Evolutionary conservation across 352 stramenopile species (phyloP).

Genomic region (Globisporangium spiculum): DNA sequence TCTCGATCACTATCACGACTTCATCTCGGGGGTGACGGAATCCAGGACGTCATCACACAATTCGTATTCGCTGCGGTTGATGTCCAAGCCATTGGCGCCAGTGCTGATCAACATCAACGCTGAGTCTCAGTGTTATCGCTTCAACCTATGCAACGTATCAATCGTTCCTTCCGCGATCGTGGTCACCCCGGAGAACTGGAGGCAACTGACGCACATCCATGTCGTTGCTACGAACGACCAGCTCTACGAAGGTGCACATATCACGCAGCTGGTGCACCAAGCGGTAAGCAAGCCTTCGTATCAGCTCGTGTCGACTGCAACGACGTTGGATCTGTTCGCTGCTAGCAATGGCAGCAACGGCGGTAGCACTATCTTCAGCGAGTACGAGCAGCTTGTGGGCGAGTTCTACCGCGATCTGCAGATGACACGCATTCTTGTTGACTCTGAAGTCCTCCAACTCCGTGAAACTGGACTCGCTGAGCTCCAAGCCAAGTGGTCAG

Average conservation of each 20-base stretch:
- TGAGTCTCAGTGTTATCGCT: slow-evolving; percentile 66
- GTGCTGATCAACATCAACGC: slow-evolving; percentile 51
- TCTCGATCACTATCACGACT: slow-evolving; percentile 72
- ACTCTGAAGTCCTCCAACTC: background rate
- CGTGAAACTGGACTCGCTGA: slow-evolving; percentile 24
- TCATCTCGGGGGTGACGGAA: slow-evolving; percentile 27
- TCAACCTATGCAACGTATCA: slow-evolving; percentile 67
- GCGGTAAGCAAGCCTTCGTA: slow-evolving; percentile 28
- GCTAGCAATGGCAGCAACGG: background rate
- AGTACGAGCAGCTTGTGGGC: slow-evolving; percentile 17
- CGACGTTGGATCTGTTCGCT: slow-evolving; percentile 16
- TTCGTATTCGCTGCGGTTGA: slow-evolving; percentile 47
- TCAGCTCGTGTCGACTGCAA: slow-evolving; percentile 28
- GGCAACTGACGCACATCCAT: slow-evolving; percentile 30
- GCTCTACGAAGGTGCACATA: slow-evolving; percentile 54
- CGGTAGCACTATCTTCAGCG: slow-evolving; percentile 6
- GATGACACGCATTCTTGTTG: slow-evolving; percentile 17
- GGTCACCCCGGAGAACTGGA: slow-evolving; percentile 50
- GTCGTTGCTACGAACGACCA: slow-evolving; percentile 55
- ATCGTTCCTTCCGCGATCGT: slow-evolving; percentile 32
- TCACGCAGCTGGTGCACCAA: slow-evolving; percentile 27
- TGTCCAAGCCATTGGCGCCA: slow-evolving; percentile 37
- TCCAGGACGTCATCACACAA: slow-evolving; percentile 37
- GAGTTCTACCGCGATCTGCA: slow-evolving; percentile 32
- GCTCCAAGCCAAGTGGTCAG: slow-evolving; percentile 39